Conservation (phyloP, 768 basidiomycete species). For the Cubamyces lactineus region DNA sequence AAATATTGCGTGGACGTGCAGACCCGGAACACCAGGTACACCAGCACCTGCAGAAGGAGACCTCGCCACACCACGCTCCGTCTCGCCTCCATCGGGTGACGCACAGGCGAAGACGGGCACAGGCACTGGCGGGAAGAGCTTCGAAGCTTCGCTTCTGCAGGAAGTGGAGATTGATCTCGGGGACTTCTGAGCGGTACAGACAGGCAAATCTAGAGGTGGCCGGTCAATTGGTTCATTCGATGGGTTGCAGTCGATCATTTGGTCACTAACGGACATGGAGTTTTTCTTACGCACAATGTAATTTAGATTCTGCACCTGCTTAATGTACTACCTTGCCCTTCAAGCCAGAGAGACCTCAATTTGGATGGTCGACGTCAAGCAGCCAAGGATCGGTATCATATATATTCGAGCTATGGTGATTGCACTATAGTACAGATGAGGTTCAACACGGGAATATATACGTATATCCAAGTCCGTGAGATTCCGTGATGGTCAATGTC, state of each 20-base stretch:
- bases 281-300: slow-evolving; percentile 9
- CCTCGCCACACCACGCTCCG: slow-evolving; percentile 35
- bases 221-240: not conserved
- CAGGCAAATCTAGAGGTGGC: not conserved
- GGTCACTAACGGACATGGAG: slow-evolving; percentile 7
- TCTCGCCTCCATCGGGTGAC: slow-evolving; percentile 35
- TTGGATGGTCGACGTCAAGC: too few species aligned
- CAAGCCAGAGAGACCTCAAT: too few species aligned
- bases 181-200: slow-evolving; percentile 56
- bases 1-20: slow-evolving; percentile 24
- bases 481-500: not conserved
- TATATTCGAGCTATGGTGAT: not conserved
- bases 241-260: not conserved
- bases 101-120: slow-evolving; percentile 28
- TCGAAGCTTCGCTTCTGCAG: slow-evolving; percentile 63
- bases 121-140: slow-evolving; percentile 45
- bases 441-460: not conserved
- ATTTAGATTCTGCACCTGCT: slow-evolving; percentile 10
- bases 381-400: too few species aligned
- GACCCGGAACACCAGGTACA: slow-evolving; percentile 44
- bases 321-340: not conserved
- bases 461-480: not conserved
- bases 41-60: slow-evolving; percentile 38
- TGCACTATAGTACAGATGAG: not conserved
- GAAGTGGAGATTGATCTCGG: slow-evolving; percentile 77